Conservation (phyloP, 2,329 filamentous ascomycete genomes). For the Aspergillus melleus region DNA sequence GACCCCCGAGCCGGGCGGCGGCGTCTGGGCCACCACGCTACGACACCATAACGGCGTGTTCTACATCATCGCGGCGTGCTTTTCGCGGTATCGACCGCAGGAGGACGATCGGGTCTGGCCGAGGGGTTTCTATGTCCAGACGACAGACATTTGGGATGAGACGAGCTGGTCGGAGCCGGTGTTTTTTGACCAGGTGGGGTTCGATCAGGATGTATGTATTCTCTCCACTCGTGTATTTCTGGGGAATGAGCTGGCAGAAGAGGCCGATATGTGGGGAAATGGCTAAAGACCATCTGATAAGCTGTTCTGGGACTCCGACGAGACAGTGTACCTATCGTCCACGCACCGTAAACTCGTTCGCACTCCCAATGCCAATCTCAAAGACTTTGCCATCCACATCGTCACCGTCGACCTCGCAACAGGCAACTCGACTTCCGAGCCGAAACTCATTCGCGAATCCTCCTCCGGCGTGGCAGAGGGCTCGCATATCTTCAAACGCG, state of each 20-base stretch:
- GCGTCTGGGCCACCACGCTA: constrained; percentile 52
- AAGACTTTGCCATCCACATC: constrained; percentile 52
- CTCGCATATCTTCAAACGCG: constrained; percentile 55
- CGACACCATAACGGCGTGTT: constrained; percentile 47
- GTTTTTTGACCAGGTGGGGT: constrained; percentile 56
- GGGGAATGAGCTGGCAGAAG: too few relatives aligned
- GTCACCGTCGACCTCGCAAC: constrained; percentile 34
- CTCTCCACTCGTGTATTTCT: not conserved
- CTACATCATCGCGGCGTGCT: constrained; percentile 51
- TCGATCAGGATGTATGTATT: constrained; percentile 52
- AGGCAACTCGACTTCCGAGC: constrained; percentile 32
- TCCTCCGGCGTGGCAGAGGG: constrained; percentile 50
- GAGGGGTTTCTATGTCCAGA: constrained; percentile 56
- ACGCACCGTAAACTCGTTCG: constrained; percentile 39
- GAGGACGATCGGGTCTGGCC: constrained; percentile 52
- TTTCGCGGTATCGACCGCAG: constrained; percentile 42
- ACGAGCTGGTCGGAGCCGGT: constrained; percentile 55
- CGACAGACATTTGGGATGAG: constrained; percentile 54
- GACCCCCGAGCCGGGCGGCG: constrained; percentile 34
- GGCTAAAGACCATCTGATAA: constrained; percentile 18
- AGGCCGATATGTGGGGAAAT: too few relatives aligned
- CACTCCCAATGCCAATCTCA: constrained; percentile 41
- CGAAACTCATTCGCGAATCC: constrained; percentile 47
- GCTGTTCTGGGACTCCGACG: constrained; percentile 54
- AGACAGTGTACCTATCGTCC: constrained; percentile 51